phyloP scores from a whole-genome alignment of 2,329 filamentous ascomycete species.

The Ophiostoma himal-ulmi region DNA sequence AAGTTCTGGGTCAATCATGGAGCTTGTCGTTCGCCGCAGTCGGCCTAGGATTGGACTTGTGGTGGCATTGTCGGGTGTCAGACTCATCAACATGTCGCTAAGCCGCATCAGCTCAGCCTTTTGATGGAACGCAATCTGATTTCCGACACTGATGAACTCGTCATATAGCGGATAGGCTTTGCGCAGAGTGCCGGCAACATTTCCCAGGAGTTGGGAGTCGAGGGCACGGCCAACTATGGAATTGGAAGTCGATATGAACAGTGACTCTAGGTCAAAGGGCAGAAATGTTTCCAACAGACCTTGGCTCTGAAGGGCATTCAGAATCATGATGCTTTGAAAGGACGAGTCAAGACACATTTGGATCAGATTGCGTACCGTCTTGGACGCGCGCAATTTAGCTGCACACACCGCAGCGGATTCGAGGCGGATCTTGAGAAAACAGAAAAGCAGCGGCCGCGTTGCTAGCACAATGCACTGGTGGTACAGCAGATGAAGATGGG shows the following conservation, averaged over 20 bases:
- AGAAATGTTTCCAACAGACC: constrained; percentile 7
- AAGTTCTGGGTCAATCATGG: not conserved
- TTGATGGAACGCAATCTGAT: not conserved
- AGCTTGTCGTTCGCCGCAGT: not conserved
- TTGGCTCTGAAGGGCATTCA: constrained; percentile 7
- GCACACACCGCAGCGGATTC: not conserved
- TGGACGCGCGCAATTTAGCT: not conserved
- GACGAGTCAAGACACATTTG: constrained; percentile 13
- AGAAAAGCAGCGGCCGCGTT: constrained; percentile 8
- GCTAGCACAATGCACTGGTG: constrained; percentile 15
- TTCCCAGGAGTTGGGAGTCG: not conserved
- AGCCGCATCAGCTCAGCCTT: not conserved
- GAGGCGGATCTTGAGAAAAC: constrained; percentile 13
- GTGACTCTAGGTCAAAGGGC: constrained; percentile 7
- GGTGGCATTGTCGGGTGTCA: not conserved
- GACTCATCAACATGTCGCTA: not conserved
- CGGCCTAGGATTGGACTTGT: not conserved
- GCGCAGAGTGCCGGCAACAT: not conserved
- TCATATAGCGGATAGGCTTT: not conserved
- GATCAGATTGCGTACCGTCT: not conserved
- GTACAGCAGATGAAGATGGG: constrained; percentile 11
- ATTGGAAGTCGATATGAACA: constrained; percentile 3
- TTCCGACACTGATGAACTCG: not conserved
- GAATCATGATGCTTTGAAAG: not conserved
- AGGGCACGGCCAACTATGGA: not conserved